phyloP scores from a whole-genome alignment of 768 basidiomycete genomes.

The Lactarius sp. region DNA sequence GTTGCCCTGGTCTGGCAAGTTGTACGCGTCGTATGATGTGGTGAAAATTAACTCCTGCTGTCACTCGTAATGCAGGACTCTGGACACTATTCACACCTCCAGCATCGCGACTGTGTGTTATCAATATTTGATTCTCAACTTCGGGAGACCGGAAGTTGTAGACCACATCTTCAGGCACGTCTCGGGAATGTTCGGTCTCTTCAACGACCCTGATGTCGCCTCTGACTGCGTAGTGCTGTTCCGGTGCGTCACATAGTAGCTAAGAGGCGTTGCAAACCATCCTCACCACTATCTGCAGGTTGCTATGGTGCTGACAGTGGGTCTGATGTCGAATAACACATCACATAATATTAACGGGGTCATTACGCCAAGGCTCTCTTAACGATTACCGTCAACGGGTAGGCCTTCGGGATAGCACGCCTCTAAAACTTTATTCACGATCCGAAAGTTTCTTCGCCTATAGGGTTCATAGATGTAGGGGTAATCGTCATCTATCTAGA shows the following conservation, averaged over 20 bases:
- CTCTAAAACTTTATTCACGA: neutral
- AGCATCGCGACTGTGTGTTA: slow-evolving; percentile 6
- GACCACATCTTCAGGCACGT: slow-evolving; percentile 15
- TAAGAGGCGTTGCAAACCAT: neutral
- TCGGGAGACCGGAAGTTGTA: neutral
- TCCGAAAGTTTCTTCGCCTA: slow-evolving; percentile 12
- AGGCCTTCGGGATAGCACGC: neutral
- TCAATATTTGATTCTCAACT: slow-evolving; percentile 17
- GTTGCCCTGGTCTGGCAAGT: slow-evolving; percentile 18
- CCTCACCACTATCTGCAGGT: neutral
- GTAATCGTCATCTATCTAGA: neutral
- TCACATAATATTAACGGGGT: neutral
- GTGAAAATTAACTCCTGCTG: neutral
- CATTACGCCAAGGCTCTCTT: neutral
- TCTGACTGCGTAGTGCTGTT: neutral
- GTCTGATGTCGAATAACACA: neutral
- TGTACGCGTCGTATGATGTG: too few species aligned
- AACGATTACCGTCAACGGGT: slow-evolving; percentile 20
- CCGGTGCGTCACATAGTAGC: slow-evolving; percentile 2
- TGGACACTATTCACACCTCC: slow-evolving; percentile 12
- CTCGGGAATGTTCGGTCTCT: neutral
- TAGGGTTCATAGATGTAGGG: slow-evolving; percentile 18
- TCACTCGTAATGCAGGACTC: neutral
- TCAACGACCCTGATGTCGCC: neutral
- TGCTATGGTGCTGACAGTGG: slow-evolving; percentile 5